Evolutionary conservation across 495 filamentous ascomycete species (phyloP), one percentile per base, ranked within the genome.

Genomic region (Stereocaulon alpinum): DNA sequence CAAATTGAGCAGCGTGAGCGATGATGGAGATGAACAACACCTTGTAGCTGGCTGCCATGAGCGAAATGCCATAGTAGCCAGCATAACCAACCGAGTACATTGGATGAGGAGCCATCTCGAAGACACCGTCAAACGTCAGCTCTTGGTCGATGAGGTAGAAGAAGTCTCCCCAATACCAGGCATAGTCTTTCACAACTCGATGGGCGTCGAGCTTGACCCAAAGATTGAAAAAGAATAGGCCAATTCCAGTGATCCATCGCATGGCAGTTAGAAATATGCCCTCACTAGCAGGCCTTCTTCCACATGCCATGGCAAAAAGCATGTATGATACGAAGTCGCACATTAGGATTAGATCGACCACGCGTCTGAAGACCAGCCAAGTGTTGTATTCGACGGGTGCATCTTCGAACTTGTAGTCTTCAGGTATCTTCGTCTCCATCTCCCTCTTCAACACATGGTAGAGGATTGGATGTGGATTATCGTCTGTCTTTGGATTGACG

Each of bases 151-250:
- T 89, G 70, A 98, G 84, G 74, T 89, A 98, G 78, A 98, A 98
- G 75, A 97, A 98, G 68, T 98, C 93, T 55, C 93, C 93, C 93
- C 93, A 98, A 74, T 97, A 98, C 93, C 93, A 98, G 22, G 93
- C 93, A 75, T 89, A 98, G 70, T 98, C 94, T 74, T 97, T 97
- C 65, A 98, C 93, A n/a, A 98, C 93, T 55, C 93, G 77, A 71
- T 97, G 93, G 20, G 93, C 93, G 71, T 98, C 93, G 58, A 98
- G 77, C 74, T 98, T 98, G 56, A 98, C 93, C 94, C 94, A 98
- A 18, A 96, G 81, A 72, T 98, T 98, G 79, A 98, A 97, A 58
- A 85, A 77, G 54, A 98, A 84, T n/a, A 95, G 74, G 18, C 79
- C 72, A 56, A 89, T 80, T 22, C 94, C 93, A 40, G 82, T 77